Evolutionary conservation across 306 rosid species (phyloP).

Genomic region (Pterocarpus santalinus): DNA sequence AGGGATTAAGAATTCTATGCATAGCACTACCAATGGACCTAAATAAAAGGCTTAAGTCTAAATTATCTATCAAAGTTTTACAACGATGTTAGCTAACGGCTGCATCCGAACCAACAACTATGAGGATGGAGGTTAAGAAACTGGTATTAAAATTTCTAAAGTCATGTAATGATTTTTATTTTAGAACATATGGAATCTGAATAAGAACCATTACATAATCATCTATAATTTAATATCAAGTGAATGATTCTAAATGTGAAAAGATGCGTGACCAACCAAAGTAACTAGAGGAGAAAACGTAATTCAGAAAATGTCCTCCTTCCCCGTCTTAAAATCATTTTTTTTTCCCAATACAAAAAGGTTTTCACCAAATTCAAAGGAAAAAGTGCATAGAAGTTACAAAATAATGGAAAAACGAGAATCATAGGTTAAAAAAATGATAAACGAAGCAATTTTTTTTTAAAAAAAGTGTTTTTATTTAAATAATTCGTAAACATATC

Average conservation of each 20-base stretch:
- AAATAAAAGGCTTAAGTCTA: neutral
- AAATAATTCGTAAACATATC: too few species aligned
- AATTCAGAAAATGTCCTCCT: too few species aligned
- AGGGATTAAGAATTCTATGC: neutral
- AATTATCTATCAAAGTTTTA: neutral
- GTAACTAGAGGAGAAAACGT: conserved; percentile 6
- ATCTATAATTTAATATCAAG: neutral
- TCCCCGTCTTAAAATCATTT: too few species aligned
- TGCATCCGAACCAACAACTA: too few species aligned
- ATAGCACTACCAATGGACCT: neutral
- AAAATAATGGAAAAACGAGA: too few species aligned
- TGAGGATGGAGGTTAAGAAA: too few species aligned
- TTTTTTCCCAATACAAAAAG: too few species aligned
- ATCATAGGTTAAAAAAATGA: too few species aligned
- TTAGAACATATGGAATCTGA: neutral
- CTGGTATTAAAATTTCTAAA: neutral
- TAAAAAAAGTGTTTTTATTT: too few species aligned
- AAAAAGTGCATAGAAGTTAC: too few species aligned
- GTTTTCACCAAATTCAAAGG: too few species aligned
- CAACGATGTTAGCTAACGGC: neutral
- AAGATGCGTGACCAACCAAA: conserved; percentile 40
- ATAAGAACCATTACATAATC: conserved; percentile 1
- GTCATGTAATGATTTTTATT: neutral
- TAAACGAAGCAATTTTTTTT: too few species aligned
- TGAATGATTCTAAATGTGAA: conserved; percentile 28